Base-by-base conservation (phyloP, 2,329 filamentous ascomycete genomes). In the Hymenoscyphus occultus region DNA sequence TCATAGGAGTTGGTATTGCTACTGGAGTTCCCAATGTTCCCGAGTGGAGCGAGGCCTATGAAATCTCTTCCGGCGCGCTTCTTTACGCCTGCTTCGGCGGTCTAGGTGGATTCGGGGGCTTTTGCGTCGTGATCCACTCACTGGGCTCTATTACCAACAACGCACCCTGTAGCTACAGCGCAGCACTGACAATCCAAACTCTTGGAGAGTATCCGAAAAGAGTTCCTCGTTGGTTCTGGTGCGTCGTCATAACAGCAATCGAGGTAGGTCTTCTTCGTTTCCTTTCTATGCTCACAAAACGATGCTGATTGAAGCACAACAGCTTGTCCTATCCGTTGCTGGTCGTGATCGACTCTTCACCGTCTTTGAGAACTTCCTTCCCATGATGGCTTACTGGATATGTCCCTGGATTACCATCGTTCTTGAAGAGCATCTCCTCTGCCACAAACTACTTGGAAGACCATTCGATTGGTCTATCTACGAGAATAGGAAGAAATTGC, bases 351-450 rank as follows among this genome's bases (percentile, higher is more conserved):
- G 63, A 10, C 60, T 71, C 5, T 68, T 66, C 39, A 64, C 51
- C 39, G 63, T 68, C 19, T 65, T 71, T 4, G 79, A 83, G 70
- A 85, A 86, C 70, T 84, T 86, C 67, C 76, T 86, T 54, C 79
- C 83, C 0, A 75, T 86, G 7, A 86, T 86, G 63, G 83, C 81
- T 2, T 86, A 86, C 74, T 86, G 84, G 83, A 83, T 82, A 0
- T 83, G 82, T 0, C 81, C 82, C 1, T 86, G 83, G 60, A 78
- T 83, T 9, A 80, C 80, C 9, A 82, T 86, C 32, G 79, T 83
- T 1, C 74, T 91, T 14, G 79, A 81, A 3, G 89, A 91, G 64
- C 88, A 91, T 77, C 84, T 90, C 71, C 71, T 89, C 72, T 91
- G 89, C 80, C 84, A 84, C 71, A 81, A 83, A 31, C 45, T 39